Percentiles rank a stretch among this genome's conserved stretches.
Evolutionary conservation across 2,329 filamentous ascomycete genomes (phyloP).

Genomic region (Tolypocladium capitatum): DNA sequence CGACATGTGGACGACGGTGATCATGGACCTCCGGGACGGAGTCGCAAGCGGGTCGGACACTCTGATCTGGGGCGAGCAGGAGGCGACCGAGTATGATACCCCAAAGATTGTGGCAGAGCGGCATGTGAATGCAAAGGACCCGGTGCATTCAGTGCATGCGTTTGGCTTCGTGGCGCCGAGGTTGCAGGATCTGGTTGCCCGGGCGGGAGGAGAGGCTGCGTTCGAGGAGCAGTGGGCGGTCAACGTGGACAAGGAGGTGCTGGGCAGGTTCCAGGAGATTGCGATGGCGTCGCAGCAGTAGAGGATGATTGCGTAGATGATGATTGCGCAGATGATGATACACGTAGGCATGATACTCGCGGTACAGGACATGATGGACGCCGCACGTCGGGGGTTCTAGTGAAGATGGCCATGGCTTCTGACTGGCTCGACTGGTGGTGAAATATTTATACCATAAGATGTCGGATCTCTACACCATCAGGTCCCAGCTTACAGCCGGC

Average conservation of each 20-base stretch:
- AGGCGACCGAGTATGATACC: conserved; percentile 40
- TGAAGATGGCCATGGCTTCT: no score
- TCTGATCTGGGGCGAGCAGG: conserved; percentile 31
- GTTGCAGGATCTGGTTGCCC: conserved; percentile 43
- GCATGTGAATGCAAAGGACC: conserved; percentile 44
- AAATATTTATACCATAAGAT: no score
- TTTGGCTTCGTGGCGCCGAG: conserved; percentile 51
- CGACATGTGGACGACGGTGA: conserved; percentile 59
- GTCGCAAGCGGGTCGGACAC: conserved; percentile 37
- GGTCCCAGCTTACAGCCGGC: conserved; percentile 31
- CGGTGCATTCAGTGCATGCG: conserved; percentile 52
- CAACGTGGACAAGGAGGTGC: conserved; percentile 64
- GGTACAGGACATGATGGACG: no score
- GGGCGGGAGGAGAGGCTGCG: conserved; percentile 47
- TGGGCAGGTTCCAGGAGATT: conserved; percentile 43
- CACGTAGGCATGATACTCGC: not conserved
- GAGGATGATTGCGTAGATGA: not conserved
- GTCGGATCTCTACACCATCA: no score
- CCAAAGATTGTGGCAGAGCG: conserved; percentile 40
- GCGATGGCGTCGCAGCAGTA: conserved; percentile 7
- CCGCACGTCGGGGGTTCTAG: no score
- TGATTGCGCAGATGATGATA: not conserved
- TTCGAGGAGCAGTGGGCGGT: conserved; percentile 57
- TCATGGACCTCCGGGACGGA: conserved; percentile 52
- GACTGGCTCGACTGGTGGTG: no score